Conservation (phyloP, 129 eudicot species). For the Lactuca sativa region DNA sequence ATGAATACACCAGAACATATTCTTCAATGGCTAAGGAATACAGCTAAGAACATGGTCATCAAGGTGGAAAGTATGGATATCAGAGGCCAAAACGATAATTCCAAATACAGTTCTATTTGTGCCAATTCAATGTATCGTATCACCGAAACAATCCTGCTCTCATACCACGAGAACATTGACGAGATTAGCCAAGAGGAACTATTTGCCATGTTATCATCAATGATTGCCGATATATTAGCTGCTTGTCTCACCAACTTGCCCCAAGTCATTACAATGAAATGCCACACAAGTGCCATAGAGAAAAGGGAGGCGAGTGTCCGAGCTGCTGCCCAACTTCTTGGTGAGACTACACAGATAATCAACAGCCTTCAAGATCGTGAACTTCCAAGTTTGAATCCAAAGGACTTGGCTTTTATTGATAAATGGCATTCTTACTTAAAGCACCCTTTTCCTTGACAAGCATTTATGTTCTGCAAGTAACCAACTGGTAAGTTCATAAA, state of each 20-base stretch:
- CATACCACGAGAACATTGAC: neutral
- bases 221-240: slow-evolving; percentile 34
- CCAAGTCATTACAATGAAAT: too few species aligned
- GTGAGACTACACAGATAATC: slow-evolving; percentile 39
- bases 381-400: neutral
- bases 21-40: neutral
- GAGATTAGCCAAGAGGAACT: slow-evolving; percentile 10
- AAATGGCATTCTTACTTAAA: too few species aligned
- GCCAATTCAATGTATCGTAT: slow-evolving; percentile 38
- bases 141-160: slow-evolving; percentile 17
- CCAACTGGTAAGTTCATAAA: too few species aligned
- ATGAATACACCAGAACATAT: neutral
- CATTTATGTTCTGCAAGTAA: too few species aligned
- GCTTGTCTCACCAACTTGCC: too few species aligned
- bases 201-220: slow-evolving; percentile 19
- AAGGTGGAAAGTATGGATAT: neutral
- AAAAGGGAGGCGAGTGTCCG: too few species aligned
- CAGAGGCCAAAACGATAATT: neutral
- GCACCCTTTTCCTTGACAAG: too few species aligned
- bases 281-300: too few species aligned
- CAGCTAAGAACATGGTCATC: neutral
- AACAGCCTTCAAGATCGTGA: slow-evolving; percentile 13
- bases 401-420: too few species aligned
- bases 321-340: slow-evolving; percentile 9
- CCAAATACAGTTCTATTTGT: neutral